These are phyloP conservation scores for Melanomma pulvis-pyrius DNA, from an alignment of 495 filamentous ascomycete genomes.

Conservation along the genomic window DNA sequence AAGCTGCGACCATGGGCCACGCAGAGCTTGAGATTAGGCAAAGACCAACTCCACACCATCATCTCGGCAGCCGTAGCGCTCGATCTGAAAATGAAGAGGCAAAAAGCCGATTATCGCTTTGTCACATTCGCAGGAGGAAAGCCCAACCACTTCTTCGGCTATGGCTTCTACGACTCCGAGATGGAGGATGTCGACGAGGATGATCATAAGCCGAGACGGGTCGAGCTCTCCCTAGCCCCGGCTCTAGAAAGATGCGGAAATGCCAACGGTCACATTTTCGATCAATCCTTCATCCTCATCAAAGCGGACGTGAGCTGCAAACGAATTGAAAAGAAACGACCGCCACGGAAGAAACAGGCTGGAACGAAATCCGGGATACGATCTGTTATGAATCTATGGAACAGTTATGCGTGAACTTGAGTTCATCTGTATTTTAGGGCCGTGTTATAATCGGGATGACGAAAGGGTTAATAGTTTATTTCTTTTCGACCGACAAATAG, in stretches of 20 bases:
- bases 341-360: not conserved
- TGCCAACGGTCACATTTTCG: conserved; percentile 36
- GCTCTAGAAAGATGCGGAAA: conserved; percentile 38
- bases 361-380: conserved; percentile 4
- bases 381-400: conserved; percentile 17
- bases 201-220: conserved; percentile 10
- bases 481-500: not conserved
- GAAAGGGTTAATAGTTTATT: not conserved
- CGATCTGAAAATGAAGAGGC: conserved; percentile 38
- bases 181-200: conserved; percentile 37
- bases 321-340: conserved; percentile 14
- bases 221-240: conserved; percentile 28
- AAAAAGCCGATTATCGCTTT: conserved; percentile 36
- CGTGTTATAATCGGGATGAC: not conserved
- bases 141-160: conserved; percentile 26
- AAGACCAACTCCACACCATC: conserved; percentile 34
- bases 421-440: not conserved
- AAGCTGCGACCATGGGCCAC: conserved; percentile 35
- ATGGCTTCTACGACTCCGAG: conserved; percentile 33
- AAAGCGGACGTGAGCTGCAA: conserved; percentile 38
- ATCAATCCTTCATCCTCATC: conserved; percentile 33
- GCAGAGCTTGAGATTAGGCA: conserved; percentile 18
- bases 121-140: conserved; percentile 33
- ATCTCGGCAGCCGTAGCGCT: conserved; percentile 37
- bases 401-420: not conserved